Base-by-base conservation (phyloP, 208 protist genomes). In the Trypanosoma caninum region DNA sequence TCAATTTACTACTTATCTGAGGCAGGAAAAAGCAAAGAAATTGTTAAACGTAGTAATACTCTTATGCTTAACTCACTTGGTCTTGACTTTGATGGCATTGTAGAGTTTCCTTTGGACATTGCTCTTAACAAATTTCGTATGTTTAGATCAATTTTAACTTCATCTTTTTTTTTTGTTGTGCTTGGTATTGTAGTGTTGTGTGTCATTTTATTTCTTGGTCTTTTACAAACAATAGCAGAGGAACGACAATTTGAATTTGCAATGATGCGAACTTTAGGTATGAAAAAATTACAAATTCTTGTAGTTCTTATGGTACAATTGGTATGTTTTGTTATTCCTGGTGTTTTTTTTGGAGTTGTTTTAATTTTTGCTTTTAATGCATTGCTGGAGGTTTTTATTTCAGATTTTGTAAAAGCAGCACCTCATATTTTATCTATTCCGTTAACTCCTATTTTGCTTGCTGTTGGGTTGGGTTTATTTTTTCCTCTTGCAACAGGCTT, bases 201-300 rank as follows among this genome's bases (percentile, higher is more conserved):
- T 30, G 57, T 59, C 14, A 61, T 98, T 6, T 80, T 99, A 30
- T 85, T 98, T 30, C 97, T 94, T 64, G 82, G 89, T 22, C 64
- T 99, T 6, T 68, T 99, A 0, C 69, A 96, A 10, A 82, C 84
- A 35, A 93, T 98, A 67, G 87, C 94, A 0, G 93, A 98, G 50
- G 91, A 97, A 59, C 97, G 97, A 33, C 97, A 96, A 46, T 98
- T 95, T 71, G 97, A 99, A 66, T 89, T 98, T 58, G 96, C 96
- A 54, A 98, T 99, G 94, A 69, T 99, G 3, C 73, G 97, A 34
- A 89, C 96, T 7, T 77, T 97, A 40, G 97, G 97, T 45, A 88
- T 98, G 77, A 48, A 59, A 23, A 77, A 87, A 40, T 50, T 48
- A 6, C 75, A 78, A 6, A 62, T 99, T n/a, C 77, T 95, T 13